Base-by-base conservation (phyloP, 2,329 filamentous ascomycete species). In the Ceratocystiopsis sp. region DNA sequence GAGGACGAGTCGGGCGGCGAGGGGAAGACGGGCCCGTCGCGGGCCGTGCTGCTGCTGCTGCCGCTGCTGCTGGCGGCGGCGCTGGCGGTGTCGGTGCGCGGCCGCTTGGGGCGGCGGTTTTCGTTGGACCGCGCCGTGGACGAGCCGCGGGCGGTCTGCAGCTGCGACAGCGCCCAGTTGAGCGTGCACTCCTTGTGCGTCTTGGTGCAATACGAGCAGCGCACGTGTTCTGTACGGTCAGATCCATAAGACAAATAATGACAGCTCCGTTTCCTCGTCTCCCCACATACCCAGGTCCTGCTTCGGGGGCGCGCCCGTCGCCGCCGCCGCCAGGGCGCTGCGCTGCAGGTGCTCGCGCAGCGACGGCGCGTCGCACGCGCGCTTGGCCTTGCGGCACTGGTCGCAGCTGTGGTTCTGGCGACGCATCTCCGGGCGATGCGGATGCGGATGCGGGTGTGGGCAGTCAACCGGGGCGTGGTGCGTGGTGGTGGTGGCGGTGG, bases 101-200 rank as follows among this genome's bases (percentile, higher is more conserved):
- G 34, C 2, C 49, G 47, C 21, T 48, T 49, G 9, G 39, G n/a
- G 3, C 47, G 45, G 11, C 43, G 47, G 15, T 40, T 19, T 13
- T 48, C 45, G 29, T n/a, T 6, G 8, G 41, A 16, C 18, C 49
- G 44, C 1, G 44, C 17, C n/a, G 45, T 29, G 6, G 39, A 35
- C 1, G 44, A 40, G 0, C 41, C 35, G 12, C 43, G 43, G 29
- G 42, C 41, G 18, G 41, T 29, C 37, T 46, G 49, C 13, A 49
- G 43, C 40, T 53, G 52, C 2, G 50, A 48, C n/a, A 51, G 48
- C 2, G 51, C 52, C 52, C 52, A 53, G 36, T 52, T 44, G 17
- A 51, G 44, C 11, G 52, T 53, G 45, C 52, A 53, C 13, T 42
- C 39, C 40, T 53, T 53, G 42, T 51, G 51, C 2, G 51, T 53